These are phyloP conservation scores for Rhododendron griersonianum DNA, from an alignment of 148 eudicot species.

Conservation along the genomic window DNA sequence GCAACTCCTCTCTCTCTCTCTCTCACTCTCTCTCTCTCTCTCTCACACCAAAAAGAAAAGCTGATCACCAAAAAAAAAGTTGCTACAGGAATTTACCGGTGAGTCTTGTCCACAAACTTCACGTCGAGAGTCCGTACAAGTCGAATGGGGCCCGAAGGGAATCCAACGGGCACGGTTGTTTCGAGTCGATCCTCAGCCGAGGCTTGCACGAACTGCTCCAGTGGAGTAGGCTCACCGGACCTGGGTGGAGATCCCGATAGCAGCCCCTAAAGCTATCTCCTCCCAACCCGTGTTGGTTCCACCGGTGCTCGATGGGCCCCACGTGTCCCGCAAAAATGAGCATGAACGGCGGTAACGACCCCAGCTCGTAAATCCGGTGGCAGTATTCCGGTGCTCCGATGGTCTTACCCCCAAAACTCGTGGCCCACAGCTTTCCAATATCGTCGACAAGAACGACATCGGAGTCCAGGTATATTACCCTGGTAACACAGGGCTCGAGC, in stretches of 20 bases:
- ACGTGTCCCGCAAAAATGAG: slow-evolving; percentile 39
- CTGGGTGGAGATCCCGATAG: slow-evolving; percentile 39
- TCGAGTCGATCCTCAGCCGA: slow-evolving; percentile 36
- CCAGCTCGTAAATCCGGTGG: slow-evolving; percentile 63
- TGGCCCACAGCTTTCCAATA: slow-evolving; percentile 57
- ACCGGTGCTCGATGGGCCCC: slow-evolving; percentile 45
- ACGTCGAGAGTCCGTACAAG: slow-evolving; percentile 25
- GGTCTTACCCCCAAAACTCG: slow-evolving; percentile 36
- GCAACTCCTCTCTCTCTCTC: no score
- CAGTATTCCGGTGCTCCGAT: slow-evolving; percentile 88
- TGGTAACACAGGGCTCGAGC: slow-evolving; percentile 50
- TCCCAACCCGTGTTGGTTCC: slow-evolving; percentile 51
- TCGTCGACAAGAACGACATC: slow-evolving; percentile 81
- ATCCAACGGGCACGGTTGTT: slow-evolving; percentile 39
- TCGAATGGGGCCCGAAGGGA: slow-evolving; percentile 37
- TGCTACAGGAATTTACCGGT: slow-evolving; percentile 11
- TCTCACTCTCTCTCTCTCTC: no score
- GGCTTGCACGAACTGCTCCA: slow-evolving; percentile 51
- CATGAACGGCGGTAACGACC: slow-evolving; percentile 34
- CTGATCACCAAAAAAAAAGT: neutral
- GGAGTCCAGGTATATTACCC: slow-evolving; percentile 79
- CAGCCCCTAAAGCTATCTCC: slow-evolving; percentile 43
- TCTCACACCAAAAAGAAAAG: neutral
- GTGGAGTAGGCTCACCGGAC: slow-evolving; percentile 45
- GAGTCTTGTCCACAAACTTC: neutral